Percentiles rank a stretch among this genome's conserved stretches.
These are phyloP conservation scores for Goffeauzyma gilvescens DNA, from an alignment of 768 basidiomycete species.

Conservation along the genomic window DNA sequence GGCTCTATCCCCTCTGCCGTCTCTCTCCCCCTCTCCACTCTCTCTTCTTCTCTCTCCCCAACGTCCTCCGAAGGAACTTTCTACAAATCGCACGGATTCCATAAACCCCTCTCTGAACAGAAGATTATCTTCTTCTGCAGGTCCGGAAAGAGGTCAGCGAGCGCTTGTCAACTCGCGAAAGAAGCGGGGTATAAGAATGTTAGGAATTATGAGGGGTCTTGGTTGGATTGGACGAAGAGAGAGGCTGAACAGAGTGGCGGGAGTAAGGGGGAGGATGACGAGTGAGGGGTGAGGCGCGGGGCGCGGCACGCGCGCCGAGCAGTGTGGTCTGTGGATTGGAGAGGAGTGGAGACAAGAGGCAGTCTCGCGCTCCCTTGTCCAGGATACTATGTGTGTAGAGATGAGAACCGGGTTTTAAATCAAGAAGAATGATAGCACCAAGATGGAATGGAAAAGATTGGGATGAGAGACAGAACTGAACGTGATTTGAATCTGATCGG, in stretches of 20 bases:
- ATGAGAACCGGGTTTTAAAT: too few species aligned
- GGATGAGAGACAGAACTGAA: too few species aligned
- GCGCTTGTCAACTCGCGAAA: conserved; percentile 63
- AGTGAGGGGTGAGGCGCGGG: conserved; percentile 11
- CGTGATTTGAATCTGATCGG: too few species aligned
- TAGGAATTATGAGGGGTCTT: conserved; percentile 67
- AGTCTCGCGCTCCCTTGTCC: too few species aligned
- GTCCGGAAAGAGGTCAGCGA: conserved; percentile 62
- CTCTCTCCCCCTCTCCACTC: conserved; percentile 65
- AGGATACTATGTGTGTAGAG: too few species aligned
- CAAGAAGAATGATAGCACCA: too few species aligned
- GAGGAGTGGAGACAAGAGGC: too few species aligned
- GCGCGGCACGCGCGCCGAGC: too few species aligned
- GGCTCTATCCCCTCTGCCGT: conserved; percentile 85
- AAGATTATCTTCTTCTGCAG: conserved; percentile 79
- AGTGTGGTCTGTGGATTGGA: too few species aligned
- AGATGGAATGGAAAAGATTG: too few species aligned
- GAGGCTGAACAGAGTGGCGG: conserved; percentile 18
- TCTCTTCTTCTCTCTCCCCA: conserved; percentile 49
- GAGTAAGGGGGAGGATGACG: conserved; percentile 16
- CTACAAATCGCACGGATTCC: conserved; percentile 32
- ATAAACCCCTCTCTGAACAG: conserved; percentile 37
- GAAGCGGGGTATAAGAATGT: conserved; percentile 58
- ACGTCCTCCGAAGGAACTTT: conserved; percentile 27
- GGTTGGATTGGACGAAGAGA: conserved; percentile 62